Percentiles rank a stretch among this genome's conserved stretches.
These are phyloP conservation scores for Aspergillus piperis DNA, from an alignment of 2,329 filamentous ascomycete genomes.

Conservation along the genomic window DNA sequence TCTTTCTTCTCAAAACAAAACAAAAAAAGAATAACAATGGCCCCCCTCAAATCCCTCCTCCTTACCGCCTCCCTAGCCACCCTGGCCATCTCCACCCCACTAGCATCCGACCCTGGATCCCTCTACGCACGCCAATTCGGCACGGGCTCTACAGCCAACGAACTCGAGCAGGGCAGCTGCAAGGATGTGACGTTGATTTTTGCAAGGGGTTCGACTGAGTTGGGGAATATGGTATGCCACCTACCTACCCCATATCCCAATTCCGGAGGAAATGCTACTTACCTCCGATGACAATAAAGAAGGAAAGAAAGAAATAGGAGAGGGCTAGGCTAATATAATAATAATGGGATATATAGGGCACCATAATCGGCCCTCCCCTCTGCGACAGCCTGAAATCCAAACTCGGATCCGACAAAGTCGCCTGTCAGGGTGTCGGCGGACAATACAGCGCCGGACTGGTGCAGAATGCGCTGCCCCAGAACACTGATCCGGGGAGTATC, in stretches of 20 bases:
- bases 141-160: conserved; percentile 31
- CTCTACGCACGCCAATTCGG: conserved; percentile 16
- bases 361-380: conserved; percentile 31
- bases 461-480: conserved; percentile 42
- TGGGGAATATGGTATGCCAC: conserved; percentile 39
- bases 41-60: conserved; percentile 15
- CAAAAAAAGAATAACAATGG: conserved; percentile 4
- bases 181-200: conserved; percentile 43
- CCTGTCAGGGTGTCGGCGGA: conserved; percentile 48
- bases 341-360: conserved; percentile 27
- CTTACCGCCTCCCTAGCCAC: conserved; percentile 14
- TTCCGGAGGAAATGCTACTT: too few species aligned
- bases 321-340: too few species aligned
- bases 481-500: conserved; percentile 41
- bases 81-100: conserved; percentile 18
- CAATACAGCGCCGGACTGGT: conserved; percentile 43
- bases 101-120: conserved; percentile 2
- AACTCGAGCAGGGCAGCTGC: conserved; percentile 40
- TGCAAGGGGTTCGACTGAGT: conserved; percentile 44
- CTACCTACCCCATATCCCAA: not conserved
- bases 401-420: conserved; percentile 28
- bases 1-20: too few species aligned
- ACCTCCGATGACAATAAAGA: too few species aligned
- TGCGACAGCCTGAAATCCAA: conserved; percentile 29
- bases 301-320: too few species aligned